phyloP scores from a whole-genome alignment of 139 green algal species.

The Chlamydomonas sp. region DNA sequence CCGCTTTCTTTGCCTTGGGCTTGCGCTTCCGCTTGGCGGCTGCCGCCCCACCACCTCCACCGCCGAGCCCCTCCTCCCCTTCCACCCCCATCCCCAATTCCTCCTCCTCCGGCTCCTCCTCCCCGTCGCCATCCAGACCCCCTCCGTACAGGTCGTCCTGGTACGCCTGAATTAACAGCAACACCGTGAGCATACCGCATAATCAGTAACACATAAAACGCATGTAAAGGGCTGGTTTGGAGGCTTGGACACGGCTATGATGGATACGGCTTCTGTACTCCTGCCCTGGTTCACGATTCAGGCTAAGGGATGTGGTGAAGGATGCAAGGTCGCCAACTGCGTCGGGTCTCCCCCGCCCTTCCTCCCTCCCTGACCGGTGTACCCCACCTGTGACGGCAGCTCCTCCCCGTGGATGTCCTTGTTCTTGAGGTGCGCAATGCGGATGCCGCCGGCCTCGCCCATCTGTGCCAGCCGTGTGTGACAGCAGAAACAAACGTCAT shows the following conservation, averaged over 20 bases:
- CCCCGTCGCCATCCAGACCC: neutral
- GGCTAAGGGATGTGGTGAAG: too few species aligned
- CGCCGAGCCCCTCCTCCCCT: neutral
- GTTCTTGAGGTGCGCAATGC: conserved; percentile 44
- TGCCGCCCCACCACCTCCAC: neutral
- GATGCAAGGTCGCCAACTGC: too few species aligned
- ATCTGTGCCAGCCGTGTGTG: neutral
- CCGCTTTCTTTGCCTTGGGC: too few species aligned
- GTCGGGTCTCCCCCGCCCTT: neutral
- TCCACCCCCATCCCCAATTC: too few species aligned
- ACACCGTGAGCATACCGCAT: neutral
- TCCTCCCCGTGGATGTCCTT: conserved; percentile 43
- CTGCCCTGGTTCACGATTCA: too few species aligned
- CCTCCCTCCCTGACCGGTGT: neutral
- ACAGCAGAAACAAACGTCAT: neutral
- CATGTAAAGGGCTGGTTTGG: too few species aligned
- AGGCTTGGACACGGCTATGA: too few species aligned
- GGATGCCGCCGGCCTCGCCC: neutral
- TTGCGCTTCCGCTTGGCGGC: too few species aligned
- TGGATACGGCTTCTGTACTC: too few species aligned
- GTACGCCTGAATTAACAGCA: neutral
- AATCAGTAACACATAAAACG: too few species aligned
- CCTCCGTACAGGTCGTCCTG: neutral
- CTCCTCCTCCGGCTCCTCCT: neutral
- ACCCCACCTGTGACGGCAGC: conserved; percentile 44